A percentile compares a stretch with the other conserved stretches of the same genome.
Evolutionary conservation across 2,329 filamentous ascomycete genomes (phyloP).

Genomic region (Elsinoe batatas): DNA sequence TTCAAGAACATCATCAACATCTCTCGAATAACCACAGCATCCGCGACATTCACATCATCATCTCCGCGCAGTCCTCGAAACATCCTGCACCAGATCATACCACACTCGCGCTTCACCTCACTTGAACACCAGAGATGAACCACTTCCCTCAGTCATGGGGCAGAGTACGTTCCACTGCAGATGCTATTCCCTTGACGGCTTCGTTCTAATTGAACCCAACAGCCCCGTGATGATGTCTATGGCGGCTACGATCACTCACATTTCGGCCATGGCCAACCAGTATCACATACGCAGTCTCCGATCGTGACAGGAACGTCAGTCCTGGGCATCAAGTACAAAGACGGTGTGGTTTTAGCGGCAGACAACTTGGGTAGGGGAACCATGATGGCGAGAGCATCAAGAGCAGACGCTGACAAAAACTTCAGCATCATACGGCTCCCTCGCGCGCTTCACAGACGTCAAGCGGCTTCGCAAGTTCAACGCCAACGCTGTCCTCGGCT

Average conservation of each 20-base stretch:
- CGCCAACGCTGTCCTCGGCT: slow-evolving; percentile 73
- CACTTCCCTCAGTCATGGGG: slow-evolving; percentile 58
- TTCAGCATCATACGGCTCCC: slow-evolving; percentile 89
- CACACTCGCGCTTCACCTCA: background rate
- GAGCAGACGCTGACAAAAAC: slow-evolving; percentile 7
- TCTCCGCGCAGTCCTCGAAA: no score
- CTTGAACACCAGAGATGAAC: slow-evolving; percentile 41
- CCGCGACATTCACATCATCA: background rate
- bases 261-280: slow-evolving; percentile 58
- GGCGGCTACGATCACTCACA: slow-evolving; percentile 84
- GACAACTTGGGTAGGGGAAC: slow-evolving; percentile 73
- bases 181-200: slow-evolving; percentile 18
- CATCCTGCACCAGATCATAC: background rate
- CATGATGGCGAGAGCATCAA: background rate
- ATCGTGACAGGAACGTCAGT: slow-evolving; percentile 96
- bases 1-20: background rate
- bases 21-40: background rate
- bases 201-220: slow-evolving; percentile 21
- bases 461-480: slow-evolving; percentile 90
- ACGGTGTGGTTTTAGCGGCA: slow-evolving; percentile 90
- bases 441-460: slow-evolving; percentile 88
- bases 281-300: slow-evolving; percentile 80
- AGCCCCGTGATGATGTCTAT: slow-evolving; percentile 97
- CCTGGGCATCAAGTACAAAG: slow-evolving; percentile 87
- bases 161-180: slow-evolving; percentile 40